Base-by-base conservation (phyloP, 805 yeast species). In the Pichia phayaonensis region DNA sequence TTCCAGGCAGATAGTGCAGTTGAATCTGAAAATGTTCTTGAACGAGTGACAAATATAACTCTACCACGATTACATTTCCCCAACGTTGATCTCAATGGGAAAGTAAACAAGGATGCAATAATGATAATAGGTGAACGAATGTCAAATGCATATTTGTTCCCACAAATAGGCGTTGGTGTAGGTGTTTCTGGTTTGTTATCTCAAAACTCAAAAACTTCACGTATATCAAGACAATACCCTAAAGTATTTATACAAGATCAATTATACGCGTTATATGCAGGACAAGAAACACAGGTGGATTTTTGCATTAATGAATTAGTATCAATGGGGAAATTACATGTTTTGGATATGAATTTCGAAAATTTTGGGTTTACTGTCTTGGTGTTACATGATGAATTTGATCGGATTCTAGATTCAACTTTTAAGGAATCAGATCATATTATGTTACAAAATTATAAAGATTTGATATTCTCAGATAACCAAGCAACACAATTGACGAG, bases 161-260 rank as follows among this genome's bases (percentile, higher is more conserved):
- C 52, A 8, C 51, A 45, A 18, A 36, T 45, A 4, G 36, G 42
- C 8, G 26, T 38, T 10, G 42, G 42, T 10, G 27, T 18, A 2
- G 45, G 45, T 5, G 18, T 16, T 15, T 34, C 44, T 7, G 45
- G 46, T 8, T 22, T 40, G 38, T 20, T 48, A 20, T 48, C 51
- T 7, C 29, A 40, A 18, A 49, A 36, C 23, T 49, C 52, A 6
- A 49, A 49, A 38, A 49, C 52, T 23, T 40, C 42, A 22, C 26
- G 38, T 13, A 49, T 49, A 36, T 45, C 48, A 13, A 41, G 38
- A 21, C 48, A 49, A 16, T 49, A 49, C 29, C 52, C 52, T 5
- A 41, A 45, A 13, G 15, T 49, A 7, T 20, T 45, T 5, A 36
- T 49, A 6, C 48, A 49, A 31, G 52, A 49, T 27, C 52, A 49